Evolutionary conservation across 1,139 yeast genomes (phyloP).

Genomic region (Scheffersomyces illinoinensis): DNA sequence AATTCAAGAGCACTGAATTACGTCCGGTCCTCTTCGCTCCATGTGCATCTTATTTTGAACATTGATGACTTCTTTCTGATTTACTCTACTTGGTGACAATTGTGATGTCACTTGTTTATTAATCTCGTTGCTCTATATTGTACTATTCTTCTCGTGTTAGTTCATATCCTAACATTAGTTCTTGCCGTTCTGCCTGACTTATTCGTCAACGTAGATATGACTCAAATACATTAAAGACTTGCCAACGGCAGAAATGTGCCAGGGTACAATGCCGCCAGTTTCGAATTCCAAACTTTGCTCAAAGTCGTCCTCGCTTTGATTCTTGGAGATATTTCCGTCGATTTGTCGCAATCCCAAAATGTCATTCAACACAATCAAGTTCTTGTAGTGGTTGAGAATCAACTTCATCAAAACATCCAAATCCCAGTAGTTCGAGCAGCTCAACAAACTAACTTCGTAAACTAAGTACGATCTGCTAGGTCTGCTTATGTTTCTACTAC

Average conservation of each 20-base stretch:
- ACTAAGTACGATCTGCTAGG: constrained; percentile 24
- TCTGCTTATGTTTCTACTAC: not conserved
- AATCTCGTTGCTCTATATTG: not conserved
- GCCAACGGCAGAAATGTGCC: constrained; percentile 80
- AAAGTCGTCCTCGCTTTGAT: constrained; percentile 4
- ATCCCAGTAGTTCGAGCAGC: constrained; percentile 68
- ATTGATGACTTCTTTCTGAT: not conserved
- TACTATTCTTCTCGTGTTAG: not conserved
- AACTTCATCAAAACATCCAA: constrained; percentile 57
- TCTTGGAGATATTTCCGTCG: constrained; percentile 17
- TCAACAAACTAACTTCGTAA: constrained; percentile 64
- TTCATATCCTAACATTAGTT: not conserved
- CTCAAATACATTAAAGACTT: constrained; percentile 56
- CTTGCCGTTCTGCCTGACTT: not conserved
- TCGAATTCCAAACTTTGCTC: constrained; percentile 10
- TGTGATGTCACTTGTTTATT: no score
- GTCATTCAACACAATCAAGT: constrained; percentile 55
- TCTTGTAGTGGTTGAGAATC: constrained; percentile 66
- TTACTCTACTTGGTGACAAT: not conserved
- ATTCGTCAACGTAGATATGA: constrained; percentile 41
- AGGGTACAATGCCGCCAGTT: constrained; percentile 53
- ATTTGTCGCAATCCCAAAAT: constrained; percentile 35
- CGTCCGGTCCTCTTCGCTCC: not conserved
- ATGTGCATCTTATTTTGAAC: not conserved
- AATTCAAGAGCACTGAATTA: no score